phyloP scores from a whole-genome alignment of 345 rosid species.

The Aquilaria malaccensis region DNA sequence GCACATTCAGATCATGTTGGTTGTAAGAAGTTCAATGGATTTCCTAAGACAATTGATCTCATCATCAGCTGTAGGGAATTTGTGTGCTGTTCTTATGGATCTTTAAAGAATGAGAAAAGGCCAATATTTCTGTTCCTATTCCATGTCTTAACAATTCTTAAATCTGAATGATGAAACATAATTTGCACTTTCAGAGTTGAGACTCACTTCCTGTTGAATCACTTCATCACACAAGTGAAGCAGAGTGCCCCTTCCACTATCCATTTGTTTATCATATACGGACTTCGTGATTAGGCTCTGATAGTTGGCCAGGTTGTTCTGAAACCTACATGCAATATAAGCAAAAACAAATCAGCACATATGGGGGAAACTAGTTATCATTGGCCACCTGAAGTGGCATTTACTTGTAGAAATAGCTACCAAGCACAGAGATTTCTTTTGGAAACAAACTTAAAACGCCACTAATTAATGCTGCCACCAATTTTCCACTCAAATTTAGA shows the following conservation, averaged over 20 bases:
- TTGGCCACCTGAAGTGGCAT: no score
- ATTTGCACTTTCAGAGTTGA: background rate
- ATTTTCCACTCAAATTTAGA: no score
- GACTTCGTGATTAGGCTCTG: conserved; percentile 70
- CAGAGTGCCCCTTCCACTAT: conserved; percentile 82
- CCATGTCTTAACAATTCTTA: no score
- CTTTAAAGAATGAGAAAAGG: background rate
- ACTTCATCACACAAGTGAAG: conserved; percentile 82
- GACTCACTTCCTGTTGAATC: conserved; percentile 51
- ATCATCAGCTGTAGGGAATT: background rate
- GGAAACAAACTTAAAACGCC: background rate
- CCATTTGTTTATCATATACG: conserved; percentile 73
- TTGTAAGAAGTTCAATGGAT: background rate
- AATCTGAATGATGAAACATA: background rate
- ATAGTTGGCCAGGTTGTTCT: conserved; percentile 57
- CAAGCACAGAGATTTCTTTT: no score
- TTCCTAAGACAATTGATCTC: background rate
- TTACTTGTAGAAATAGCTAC: no score
- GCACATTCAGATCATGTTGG: conserved; percentile 9
- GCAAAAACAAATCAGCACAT: background rate
- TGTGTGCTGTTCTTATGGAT: background rate
- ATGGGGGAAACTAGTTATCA: background rate
- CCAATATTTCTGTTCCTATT: no score
- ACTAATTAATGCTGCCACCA: no score
- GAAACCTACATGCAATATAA: conserved; percentile 42